phyloP scores from a whole-genome alignment of 768 basidiomycete genomes.

The Tulasnella sp. region DNA sequence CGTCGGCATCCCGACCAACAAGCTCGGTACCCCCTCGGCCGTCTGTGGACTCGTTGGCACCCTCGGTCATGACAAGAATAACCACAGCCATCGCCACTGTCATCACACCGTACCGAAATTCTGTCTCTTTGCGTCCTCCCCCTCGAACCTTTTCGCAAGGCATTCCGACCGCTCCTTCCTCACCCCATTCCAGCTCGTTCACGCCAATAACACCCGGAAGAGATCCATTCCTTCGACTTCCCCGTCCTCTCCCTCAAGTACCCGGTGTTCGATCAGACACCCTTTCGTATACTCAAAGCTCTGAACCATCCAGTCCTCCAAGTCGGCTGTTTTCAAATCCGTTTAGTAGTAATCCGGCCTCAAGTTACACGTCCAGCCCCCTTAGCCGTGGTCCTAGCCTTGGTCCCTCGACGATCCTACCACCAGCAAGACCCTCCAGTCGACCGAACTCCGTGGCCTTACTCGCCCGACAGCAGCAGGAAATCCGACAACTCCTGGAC shows the following conservation, averaged over 20 bases:
- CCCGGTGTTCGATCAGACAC: background rate
- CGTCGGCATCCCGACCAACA: background rate
- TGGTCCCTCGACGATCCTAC: background rate
- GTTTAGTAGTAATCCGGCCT: background rate
- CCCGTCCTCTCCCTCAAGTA: background rate
- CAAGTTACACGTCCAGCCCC: background rate
- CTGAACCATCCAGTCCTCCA: background rate
- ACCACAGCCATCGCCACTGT: background rate
- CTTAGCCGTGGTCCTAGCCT: background rate
- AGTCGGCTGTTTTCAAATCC: background rate
- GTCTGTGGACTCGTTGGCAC: background rate
- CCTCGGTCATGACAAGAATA: background rate
- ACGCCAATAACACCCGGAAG: background rate
- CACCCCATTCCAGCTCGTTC: background rate
- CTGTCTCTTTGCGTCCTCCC: background rate
- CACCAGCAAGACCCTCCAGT: background rate
- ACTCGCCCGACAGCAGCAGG: constrained; percentile 2
- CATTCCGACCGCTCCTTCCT: background rate
- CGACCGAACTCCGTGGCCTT: constrained; percentile 13
- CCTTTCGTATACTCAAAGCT: background rate
- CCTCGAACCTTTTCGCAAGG: background rate
- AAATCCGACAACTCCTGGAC: constrained; percentile 6
- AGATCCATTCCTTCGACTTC: background rate
- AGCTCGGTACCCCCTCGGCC: background rate
- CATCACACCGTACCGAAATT: background rate